Evolutionary conservation across 345 rosid genomes (phyloP).

Genomic region (Gossypium anomalum): DNA sequence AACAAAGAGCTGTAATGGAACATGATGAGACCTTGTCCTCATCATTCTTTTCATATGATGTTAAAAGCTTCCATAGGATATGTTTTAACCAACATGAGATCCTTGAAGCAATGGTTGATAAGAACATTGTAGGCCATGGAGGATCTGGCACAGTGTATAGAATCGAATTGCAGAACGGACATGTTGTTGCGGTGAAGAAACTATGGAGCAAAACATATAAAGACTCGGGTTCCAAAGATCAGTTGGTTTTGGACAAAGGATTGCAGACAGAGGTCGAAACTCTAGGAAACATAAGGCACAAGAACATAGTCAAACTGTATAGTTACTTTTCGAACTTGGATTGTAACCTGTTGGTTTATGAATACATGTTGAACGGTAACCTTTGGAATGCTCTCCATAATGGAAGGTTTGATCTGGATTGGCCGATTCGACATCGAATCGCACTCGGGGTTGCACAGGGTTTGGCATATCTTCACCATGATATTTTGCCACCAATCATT

Average conservation of each 20-base stretch:
- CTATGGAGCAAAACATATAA: conserved; percentile 59
- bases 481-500: conserved; percentile 63
- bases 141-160: conserved; percentile 81
- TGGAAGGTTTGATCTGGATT: conserved; percentile 50
- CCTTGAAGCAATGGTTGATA: conserved; percentile 60
- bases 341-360: conserved; percentile 70
- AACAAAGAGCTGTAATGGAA: conserved; percentile 46
- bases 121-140: conserved; percentile 88
- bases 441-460: conserved; percentile 94
- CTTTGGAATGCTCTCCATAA: conserved; percentile 86
- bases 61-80: conserved; percentile 82
- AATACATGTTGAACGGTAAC: conserved; percentile 89
- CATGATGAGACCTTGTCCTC: conserved; percentile 54
- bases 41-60: conserved; percentile 61
- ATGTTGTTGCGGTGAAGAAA: conserved; percentile 82
- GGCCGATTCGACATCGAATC: conserved; percentile 89
- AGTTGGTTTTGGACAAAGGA: conserved; percentile 43
- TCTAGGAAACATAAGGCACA: conserved; percentile 77
- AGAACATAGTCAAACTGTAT: conserved; percentile 79
- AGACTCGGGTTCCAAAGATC: conserved; percentile 50
- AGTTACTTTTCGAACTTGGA: conserved; percentile 71
- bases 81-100: conserved; percentile 69
- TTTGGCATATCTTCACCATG: conserved; percentile 87
- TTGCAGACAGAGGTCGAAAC: conserved; percentile 87
- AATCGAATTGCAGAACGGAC: conserved; percentile 54